Percentiles rank a stretch among this genome's conserved stretches.
Conservation (phyloP, 164 flowering plant genomes). For the Piper longum region DNA sequence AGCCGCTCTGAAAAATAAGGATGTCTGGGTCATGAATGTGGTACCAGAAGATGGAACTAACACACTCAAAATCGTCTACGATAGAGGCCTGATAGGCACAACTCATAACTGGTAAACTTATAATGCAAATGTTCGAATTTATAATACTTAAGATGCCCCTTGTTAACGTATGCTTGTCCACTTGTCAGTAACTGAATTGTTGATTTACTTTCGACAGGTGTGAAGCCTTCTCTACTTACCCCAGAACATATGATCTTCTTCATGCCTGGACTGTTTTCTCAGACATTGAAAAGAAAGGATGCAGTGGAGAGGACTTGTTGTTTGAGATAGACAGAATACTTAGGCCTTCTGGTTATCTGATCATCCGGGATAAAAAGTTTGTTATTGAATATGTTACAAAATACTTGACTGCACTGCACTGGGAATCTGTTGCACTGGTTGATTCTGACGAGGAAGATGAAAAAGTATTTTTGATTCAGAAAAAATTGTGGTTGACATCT, state of each 20-base stretch:
- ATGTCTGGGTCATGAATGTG: conserved; percentile 93
- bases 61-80: conserved; percentile 69
- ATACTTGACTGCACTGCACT: conserved; percentile 50
- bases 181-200: background rate
- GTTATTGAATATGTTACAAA: conserved; percentile 59
- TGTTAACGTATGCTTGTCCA: background rate
- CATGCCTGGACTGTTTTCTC: conserved; percentile 74
- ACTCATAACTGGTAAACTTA: conserved; percentile 57
- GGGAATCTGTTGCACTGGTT: conserved; percentile 48
- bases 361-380: conserved; percentile 42
- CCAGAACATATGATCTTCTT: conserved; percentile 72
- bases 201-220: conserved; percentile 36
- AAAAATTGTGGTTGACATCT: conserved; percentile 47
- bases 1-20: conserved; percentile 61
- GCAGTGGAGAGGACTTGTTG: conserved; percentile 61
- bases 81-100: conserved; percentile 76
- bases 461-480: conserved; percentile 37
- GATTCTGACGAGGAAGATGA: conserved; percentile 40
- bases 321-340: conserved; percentile 75
- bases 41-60: conserved; percentile 84
- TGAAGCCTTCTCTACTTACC: conserved; percentile 78
- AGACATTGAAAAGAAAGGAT: conserved; percentile 58
- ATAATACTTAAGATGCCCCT: background rate
- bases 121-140: background rate
- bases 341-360: conserved; percentile 69